Evolutionary conservation across 2,329 filamentous ascomycete genomes (phyloP).

Genomic region (Trichoderma aggressivum): DNA sequence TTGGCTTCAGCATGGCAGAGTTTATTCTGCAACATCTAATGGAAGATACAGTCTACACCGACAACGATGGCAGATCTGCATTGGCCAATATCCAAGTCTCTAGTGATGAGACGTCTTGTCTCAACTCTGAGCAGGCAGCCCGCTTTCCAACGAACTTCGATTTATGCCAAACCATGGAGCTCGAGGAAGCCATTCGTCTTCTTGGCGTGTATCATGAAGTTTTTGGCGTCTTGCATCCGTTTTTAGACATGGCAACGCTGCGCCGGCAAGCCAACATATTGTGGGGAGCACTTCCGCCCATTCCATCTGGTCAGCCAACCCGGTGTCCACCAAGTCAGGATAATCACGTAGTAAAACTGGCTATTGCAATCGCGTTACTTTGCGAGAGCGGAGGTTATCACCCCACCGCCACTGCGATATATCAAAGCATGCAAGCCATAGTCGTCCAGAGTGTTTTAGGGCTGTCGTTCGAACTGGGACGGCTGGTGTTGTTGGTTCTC

Average conservation of each 20-base stretch:
- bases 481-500: neutral
- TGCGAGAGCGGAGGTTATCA: neutral
- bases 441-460: neutral
- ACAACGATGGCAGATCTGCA: neutral
- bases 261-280: neutral
- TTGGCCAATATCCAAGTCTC: neutral
- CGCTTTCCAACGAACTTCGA: neutral
- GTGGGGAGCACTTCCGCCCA: neutral
- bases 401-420: neutral
- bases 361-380: neutral
- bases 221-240: neutral
- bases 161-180: neutral
- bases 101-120: neutral
- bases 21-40: neutral
- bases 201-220: neutral
- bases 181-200: neutral
- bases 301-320: neutral
- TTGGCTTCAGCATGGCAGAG: neutral
- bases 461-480: neutral
- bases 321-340: neutral
- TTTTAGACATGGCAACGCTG: neutral
- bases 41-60: neutral
- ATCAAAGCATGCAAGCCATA: neutral
- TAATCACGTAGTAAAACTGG: neutral
- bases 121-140: neutral